Base-by-base conservation (phyloP, 2,329 filamentous ascomycete genomes). In the Fusarium papillatum region DNA sequence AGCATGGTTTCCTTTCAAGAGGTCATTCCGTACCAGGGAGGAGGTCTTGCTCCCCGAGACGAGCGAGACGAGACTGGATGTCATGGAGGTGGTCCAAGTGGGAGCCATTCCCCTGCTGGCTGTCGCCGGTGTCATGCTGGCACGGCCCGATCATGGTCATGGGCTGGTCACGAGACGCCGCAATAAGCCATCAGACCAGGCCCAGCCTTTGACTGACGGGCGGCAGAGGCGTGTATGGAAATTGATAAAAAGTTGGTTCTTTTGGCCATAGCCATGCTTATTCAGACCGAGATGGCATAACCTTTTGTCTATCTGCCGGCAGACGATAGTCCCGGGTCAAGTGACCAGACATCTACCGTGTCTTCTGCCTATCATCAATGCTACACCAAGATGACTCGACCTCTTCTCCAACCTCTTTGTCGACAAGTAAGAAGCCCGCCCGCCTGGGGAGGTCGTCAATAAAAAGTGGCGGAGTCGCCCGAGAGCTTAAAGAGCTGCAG, bases 1-100 rank as follows among this genome's bases (percentile, higher is more conserved):
- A 71, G 73, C 50, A 70, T 71, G 69, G 70, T 72, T 61, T 61
- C 68, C 39, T 43, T 66, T 68, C 71, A 34, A 65, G 34, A 69
- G 48, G 67, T 71, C 61, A 70, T 78, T 75, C 76, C 74, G 64
- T 72, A 68, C 64, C 69, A 70, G 68, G 74, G 70, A 78, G 73
- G 76, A 73, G 68, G 71, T 71, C 65, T 64, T 38, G 68, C 64
- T 76, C 41, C 36, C 48, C 53, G 46, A 43, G 38, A 31, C 34
- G 11, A 34, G 34, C 53, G 46, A 43, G 38, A 24, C 34, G 11
- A 34, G 34, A 34, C 34, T 34, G 34, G 34, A 34, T 59, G 68
- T 41, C 63, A 67, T 67, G 59, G 29, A 50, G 62, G 62, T 53
- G 62, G 43, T 39, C 62, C 46, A 69, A 62, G 48, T 71, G 63